Evolutionary conservation across 1,284 basidiomycete species (phyloP).

Genomic region (Ganoderma sinense): DNA sequence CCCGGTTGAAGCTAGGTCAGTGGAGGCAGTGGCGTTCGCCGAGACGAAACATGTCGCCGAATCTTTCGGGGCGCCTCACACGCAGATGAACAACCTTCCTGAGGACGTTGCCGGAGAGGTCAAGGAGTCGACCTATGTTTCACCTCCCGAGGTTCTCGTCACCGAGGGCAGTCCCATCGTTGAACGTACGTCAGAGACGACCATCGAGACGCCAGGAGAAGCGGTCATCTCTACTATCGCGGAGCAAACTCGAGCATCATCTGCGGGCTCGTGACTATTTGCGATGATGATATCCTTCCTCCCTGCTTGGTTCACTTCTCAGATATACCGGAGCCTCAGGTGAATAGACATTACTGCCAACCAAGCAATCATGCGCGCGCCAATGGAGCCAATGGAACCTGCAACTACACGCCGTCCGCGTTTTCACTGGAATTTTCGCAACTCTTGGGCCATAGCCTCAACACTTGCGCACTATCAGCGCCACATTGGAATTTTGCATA

Average conservation of each 20-base stretch:
- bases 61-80: background rate
- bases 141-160: conserved; percentile 8
- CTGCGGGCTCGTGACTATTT: conserved; percentile 2
- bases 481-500: conserved; percentile 14
- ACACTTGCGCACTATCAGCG: conserved; percentile 7
- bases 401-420: background rate
- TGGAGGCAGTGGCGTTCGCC: background rate
- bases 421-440: background rate
- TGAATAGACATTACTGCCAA: conserved; percentile 3
- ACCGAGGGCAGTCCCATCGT: conserved; percentile 11
- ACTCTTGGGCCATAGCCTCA: background rate
- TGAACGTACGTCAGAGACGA: background rate
- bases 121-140: background rate
- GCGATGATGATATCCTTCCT: background rate
- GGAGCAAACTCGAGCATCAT: background rate
- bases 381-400: no score
- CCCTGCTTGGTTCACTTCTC: background rate
- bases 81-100: background rate
- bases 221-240: background rate
- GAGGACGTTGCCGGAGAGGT: background rate
- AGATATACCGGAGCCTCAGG: background rate
- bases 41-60: background rate
- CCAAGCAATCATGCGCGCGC: background rate
- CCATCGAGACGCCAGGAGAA: background rate
- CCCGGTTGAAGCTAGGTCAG: background rate